Evolutionary conservation across 2,329 filamentous ascomycete species (phyloP), one percentile per base, ranked within the genome.

Genomic region (Claviceps monticola): DNA sequence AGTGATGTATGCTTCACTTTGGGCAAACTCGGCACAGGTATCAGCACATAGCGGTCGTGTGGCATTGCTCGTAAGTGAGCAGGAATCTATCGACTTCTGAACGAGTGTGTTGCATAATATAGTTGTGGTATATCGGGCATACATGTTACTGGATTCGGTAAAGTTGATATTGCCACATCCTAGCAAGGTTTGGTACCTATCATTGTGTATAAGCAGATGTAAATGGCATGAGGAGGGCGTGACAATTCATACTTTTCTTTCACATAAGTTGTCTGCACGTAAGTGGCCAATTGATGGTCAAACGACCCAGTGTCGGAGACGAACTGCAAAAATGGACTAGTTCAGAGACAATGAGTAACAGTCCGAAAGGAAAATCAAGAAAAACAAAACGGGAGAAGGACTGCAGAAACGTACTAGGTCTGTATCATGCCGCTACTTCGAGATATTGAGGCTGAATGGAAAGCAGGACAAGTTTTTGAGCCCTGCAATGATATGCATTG

Each of bases 101-200:
- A 98, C 80, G 63, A 98, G 86, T 57, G 87, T 79, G 73, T 94
- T 97, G 76, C 93, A 98, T 57, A 98, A 78, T 56, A 94, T 84
- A 55, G 86, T 93, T 46, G 82, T 93, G 5, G 91, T 95, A 69
- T 91, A 98, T 60, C 93, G 84, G 48, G 93, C 91, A 69, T 98
- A 98, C 62, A 90, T 79, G 61, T 85, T 78, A 58, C 80, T 84
- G 4, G 88, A 84, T 64, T 95, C 86, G 52, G 80, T 80, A 52
- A 90, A 76, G 62, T 93, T 80, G 60, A 96, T 74, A 56, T 79
- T 78, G 47, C 78, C 75, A 66, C 93, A 98, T 52, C 91, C 91
- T 57, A 98, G 78, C 47, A 88, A 73, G 50, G 78, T 74, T 65
- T 86, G 76, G 68, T 91, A 98, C 73, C 91, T 97, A 53, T 16